Evolutionary conservation across 2,329 filamentous ascomycete species (phyloP), one percentile per base, ranked within the genome.

Genomic region (Aspergillus luchuensis): DNA sequence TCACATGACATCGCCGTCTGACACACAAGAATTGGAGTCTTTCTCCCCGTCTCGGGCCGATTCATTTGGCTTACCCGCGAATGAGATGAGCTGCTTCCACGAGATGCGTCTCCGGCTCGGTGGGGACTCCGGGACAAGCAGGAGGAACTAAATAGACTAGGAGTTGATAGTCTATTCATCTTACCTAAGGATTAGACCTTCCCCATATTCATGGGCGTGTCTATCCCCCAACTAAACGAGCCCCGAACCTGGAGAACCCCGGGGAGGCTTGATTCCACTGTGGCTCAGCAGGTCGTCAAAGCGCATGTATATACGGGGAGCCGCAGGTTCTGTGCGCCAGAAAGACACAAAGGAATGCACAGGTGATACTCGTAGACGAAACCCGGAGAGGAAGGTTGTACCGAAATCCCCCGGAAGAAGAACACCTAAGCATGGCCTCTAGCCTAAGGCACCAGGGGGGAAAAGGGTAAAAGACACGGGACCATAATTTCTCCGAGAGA

Each of bases 1-100:
- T 56, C 53, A 56, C 53, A 56, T 56, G 53, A 36, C 41, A 56
- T 56, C 43, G 23, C 43, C 41, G 53, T 47, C 39, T 45, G 53
- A 56, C 28, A 55, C 23, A 33, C 53, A 56, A 56, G 10, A 30
- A 56, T n/a, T 13, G 33, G 50, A 53, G 33, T 53, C 36, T n/a
- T 39, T 19, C 30, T 36, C 36, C 50, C 50, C 50, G 15, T 53
- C 50, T 56, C 53, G 53, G 53, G 21, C 53, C 53, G 53, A 56
- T 56, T 17, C 15, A 8, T 33, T 33, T 36, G 53, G 28, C 10
- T 39, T n/a, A 28, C 41, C 53, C 53, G 39, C 25, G 53, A 56
- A 56, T 56, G 30, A 47, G 53, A 45, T 13, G n/a, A 11, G n/a
- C 10, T 33, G 45, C 33, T 25, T 39, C 39, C 53, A 56, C 39